Percentiles rank a stretch among this genome's conserved stretches.
Evolutionary conservation across 176 grass and related monocot species (phyloP).

Genomic region (Phyllostachys edulis): DNA sequence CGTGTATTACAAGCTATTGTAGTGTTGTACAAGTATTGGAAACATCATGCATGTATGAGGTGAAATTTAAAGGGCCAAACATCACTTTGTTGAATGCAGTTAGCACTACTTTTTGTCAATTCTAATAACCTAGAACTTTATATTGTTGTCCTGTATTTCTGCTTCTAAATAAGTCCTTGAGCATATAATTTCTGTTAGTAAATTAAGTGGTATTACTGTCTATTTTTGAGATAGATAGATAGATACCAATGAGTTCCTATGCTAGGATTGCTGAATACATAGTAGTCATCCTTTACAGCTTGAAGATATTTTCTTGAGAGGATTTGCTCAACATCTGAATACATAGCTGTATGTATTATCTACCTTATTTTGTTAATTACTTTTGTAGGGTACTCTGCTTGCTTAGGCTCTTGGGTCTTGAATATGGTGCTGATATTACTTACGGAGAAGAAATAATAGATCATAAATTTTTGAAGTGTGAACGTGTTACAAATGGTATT

Average conservation of each 20-base stretch:
- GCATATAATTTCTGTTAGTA: neutral
- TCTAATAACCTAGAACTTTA: neutral
- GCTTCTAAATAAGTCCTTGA: neutral
- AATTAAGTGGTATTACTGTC: neutral
- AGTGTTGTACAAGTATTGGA: neutral
- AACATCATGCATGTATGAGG: neutral
- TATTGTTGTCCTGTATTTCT: neutral
- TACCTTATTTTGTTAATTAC: slow-evolving; percentile 30
- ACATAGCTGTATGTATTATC: neutral
- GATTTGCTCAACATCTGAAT: neutral
- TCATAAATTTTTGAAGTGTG: slow-evolving; percentile 84
- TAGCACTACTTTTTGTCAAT: neutral
- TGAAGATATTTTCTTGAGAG: neutral
- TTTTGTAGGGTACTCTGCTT: slow-evolving; percentile 78
- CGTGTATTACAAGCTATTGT: neutral
- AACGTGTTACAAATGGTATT: slow-evolving; percentile 80
- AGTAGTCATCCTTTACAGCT: neutral
- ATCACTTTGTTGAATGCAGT: neutral
- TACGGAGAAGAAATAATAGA: slow-evolving; percentile 98
- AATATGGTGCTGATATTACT: slow-evolving; percentile 97
- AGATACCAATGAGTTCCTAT: neutral
- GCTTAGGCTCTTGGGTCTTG: slow-evolving; percentile 75
- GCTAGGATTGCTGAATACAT: neutral
- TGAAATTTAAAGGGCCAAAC: neutral
- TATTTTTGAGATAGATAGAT: neutral